Percentiles rank a stretch among this genome's conserved stretches.
phyloP scores from a whole-genome alignment of 139 green algal genomes.

The Chlamydomonas incerta region DNA sequence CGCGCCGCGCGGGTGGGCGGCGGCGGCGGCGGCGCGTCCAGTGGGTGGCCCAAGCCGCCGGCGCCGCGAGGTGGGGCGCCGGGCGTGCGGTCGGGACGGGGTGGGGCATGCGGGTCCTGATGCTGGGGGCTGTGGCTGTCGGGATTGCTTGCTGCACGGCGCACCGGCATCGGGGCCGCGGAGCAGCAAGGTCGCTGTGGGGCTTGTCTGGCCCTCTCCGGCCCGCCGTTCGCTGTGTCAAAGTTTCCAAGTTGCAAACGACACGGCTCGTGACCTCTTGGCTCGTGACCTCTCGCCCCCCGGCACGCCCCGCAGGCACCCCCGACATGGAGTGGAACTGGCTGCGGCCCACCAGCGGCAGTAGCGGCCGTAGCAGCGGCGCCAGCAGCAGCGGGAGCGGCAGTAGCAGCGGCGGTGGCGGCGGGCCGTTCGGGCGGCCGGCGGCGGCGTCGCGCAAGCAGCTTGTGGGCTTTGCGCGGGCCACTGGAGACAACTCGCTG shows the following conservation, averaged over 20 bases:
- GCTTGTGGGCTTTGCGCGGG: conserved; percentile 34
- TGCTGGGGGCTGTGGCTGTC: not conserved
- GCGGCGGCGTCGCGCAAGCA: not conserved
- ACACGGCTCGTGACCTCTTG: too few relatives aligned
- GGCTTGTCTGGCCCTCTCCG: too few relatives aligned
- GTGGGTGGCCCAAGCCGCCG: not conserved
- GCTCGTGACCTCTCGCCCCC: too few relatives aligned
- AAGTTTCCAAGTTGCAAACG: too few relatives aligned
- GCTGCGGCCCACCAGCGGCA: conserved; percentile 9
- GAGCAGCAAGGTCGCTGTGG: too few relatives aligned
- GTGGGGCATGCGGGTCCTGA: not conserved
- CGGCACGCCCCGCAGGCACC: too few relatives aligned
- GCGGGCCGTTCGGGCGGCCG: not conserved
- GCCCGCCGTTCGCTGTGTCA: too few relatives aligned
- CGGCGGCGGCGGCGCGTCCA: not conserved
- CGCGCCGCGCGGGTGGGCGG: too few relatives aligned
- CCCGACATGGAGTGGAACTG: conserved; percentile 48
- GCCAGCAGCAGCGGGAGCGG: not conserved
- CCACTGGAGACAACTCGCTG: conserved; percentile 33
- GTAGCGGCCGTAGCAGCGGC: not conserved
- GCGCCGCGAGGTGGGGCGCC: not conserved
- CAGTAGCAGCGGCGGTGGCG: not conserved
- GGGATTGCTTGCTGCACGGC: too few relatives aligned
- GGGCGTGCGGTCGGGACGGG: too few relatives aligned
- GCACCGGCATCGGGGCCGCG: too few relatives aligned